Conservation (phyloP, 2,329 filamentous ascomycete genomes). For the Davidsoniella eucalypti region DNA sequence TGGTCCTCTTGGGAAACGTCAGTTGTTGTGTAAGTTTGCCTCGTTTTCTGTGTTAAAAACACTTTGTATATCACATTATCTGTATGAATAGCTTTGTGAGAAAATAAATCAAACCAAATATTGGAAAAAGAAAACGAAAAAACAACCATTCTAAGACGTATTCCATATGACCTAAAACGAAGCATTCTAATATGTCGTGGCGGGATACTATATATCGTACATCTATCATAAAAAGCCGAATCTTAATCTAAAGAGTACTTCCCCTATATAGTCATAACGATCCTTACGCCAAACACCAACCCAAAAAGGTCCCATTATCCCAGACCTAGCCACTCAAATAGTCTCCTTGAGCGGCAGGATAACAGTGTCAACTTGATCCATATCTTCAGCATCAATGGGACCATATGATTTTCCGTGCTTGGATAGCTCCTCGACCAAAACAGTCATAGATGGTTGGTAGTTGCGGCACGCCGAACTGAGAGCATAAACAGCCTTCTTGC, state of each 20-base stretch:
- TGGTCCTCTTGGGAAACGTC: not conserved
- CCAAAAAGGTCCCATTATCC: not conserved
- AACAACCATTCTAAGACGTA: no score
- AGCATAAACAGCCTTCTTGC: slow-evolving; percentile 79
- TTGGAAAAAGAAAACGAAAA: no score
- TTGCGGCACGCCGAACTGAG: slow-evolving; percentile 77
- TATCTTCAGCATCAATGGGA: slow-evolving; percentile 65
- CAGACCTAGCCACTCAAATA: not conserved
- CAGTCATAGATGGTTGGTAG: slow-evolving; percentile 68
- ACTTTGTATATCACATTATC: slow-evolving; percentile 10
- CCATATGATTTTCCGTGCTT: slow-evolving; percentile 37
- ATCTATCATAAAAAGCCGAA: not conserved
- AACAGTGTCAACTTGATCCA: slow-evolving; percentile 68
- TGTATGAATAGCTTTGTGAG: no score
- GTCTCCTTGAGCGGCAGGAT: slow-evolving; percentile 40
- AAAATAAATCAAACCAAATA: no score
- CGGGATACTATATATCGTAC: not conserved
- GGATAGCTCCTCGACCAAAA: slow-evolving; percentile 43
- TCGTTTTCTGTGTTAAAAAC: not conserved
- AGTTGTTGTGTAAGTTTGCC: not conserved
- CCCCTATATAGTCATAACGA: no score
- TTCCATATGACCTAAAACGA: no score
- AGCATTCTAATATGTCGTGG: no score
- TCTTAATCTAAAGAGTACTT: no score
- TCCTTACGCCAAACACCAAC: not conserved